These are phyloP conservation scores for Hypoxylon rubiginosum DNA, from an alignment of 2,329 filamentous ascomycete species.

Conservation along the genomic window DNA sequence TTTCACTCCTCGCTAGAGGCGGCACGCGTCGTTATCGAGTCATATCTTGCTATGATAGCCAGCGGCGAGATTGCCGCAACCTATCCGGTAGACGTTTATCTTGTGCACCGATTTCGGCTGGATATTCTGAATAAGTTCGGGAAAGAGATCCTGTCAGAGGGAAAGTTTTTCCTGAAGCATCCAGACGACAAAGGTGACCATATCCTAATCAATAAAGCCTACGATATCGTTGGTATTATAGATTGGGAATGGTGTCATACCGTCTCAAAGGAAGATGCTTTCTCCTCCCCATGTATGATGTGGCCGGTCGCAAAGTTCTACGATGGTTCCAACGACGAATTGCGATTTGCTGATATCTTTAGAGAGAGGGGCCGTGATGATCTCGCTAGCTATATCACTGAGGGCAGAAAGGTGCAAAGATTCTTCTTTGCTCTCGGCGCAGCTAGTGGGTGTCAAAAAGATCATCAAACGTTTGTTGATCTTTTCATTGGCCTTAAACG, in stretches of 20 bases:
- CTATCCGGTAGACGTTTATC: constrained; percentile 42
- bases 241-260: constrained; percentile 59
- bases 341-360: constrained; percentile 44
- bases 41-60: constrained; percentile 46
- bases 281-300: constrained; percentile 54
- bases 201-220: constrained; percentile 56
- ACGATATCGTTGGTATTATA: constrained; percentile 59
- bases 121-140: constrained; percentile 41
- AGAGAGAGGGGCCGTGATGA: constrained; percentile 41
- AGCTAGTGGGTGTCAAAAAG: background rate
- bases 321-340: constrained; percentile 49
- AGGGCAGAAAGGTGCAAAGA: constrained; percentile 46
- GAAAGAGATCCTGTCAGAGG: constrained; percentile 31
- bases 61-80: constrained; percentile 44
- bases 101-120: constrained; percentile 43
- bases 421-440: constrained; percentile 40
- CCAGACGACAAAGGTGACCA: constrained; percentile 62
- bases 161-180: constrained; percentile 58
- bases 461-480: constrained; percentile 22
- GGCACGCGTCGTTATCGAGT: constrained; percentile 30
- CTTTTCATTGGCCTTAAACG: constrained; percentile 35
- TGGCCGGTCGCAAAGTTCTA: constrained; percentile 54
- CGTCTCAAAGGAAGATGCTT: constrained; percentile 49
- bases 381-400: constrained; percentile 36
- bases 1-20: constrained; percentile 47